Evolutionary conservation across 768 basidiomycete genomes (phyloP).

Genomic region (Mycena epipterygia): DNA sequence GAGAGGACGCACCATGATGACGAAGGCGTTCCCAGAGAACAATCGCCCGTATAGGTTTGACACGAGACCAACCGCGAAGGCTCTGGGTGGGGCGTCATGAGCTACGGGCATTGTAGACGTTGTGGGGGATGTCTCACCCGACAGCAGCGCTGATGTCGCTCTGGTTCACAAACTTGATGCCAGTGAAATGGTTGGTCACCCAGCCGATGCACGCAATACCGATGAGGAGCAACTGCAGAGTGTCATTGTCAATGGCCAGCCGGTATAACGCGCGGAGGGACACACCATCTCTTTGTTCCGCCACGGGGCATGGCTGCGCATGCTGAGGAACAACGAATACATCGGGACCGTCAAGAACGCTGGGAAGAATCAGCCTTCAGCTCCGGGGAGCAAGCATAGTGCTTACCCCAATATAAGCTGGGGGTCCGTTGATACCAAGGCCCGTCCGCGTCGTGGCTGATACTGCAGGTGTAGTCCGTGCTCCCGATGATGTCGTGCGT

Average conservation of each 20-base stretch:
- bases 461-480: slow-evolving; percentile 72
- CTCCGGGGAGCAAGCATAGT: background rate
- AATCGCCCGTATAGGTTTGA: slow-evolving; percentile 84
- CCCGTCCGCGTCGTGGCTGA: slow-evolving; percentile 67
- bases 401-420: slow-evolving; percentile 78
- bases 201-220: slow-evolving; percentile 78
- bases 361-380: slow-evolving; percentile 34
- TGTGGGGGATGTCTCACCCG: slow-evolving; percentile 57
- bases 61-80: slow-evolving; percentile 85
- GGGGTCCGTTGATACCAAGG: slow-evolving; percentile 85
- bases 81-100: slow-evolving; percentile 54
- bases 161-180: slow-evolving; percentile 72
- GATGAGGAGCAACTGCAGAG: slow-evolving; percentile 62
- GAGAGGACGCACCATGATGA: slow-evolving; percentile 74
- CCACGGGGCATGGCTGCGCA: slow-evolving; percentile 75
- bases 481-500: slow-evolving; percentile 59
- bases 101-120: background rate
- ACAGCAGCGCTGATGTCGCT: slow-evolving; percentile 85
- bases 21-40: slow-evolving; percentile 81
- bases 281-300: slow-evolving; percentile 69
- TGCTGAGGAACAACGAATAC: slow-evolving; percentile 75
- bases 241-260: background rate
- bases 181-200: slow-evolving; percentile 83
- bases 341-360: slow-evolving; percentile 81
- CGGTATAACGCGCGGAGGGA: slow-evolving; percentile 21